Percentiles rank a stretch among this genome's conserved stretches.
These are phyloP conservation scores for Amauroascus niger DNA, from an alignment of 2,329 filamentous ascomycete species.

Conservation along the genomic window DNA sequence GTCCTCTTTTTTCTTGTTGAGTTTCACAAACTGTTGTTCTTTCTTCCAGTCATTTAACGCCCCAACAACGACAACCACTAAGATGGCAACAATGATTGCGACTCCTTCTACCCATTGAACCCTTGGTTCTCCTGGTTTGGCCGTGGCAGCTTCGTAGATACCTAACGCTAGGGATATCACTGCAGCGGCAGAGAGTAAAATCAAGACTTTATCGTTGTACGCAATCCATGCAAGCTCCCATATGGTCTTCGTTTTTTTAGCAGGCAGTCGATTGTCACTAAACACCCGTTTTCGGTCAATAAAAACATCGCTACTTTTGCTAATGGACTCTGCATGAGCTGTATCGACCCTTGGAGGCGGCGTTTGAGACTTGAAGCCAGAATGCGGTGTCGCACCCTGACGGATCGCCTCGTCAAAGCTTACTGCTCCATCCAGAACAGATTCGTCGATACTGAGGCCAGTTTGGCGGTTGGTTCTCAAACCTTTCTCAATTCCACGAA, in stretches of 20 bases:
- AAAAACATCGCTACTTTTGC: slow-evolving; percentile 36
- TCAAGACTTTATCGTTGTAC: slow-evolving; percentile 71
- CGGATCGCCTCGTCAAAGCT: slow-evolving; percentile 55
- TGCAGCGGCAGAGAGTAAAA: slow-evolving; percentile 60
- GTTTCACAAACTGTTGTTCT: slow-evolving; percentile 54
- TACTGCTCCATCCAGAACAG: slow-evolving; percentile 51
- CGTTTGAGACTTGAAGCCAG: slow-evolving; percentile 15
- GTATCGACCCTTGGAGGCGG: slow-evolving; percentile 15
- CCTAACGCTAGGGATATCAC: slow-evolving; percentile 65
- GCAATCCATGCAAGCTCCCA: slow-evolving; percentile 66
- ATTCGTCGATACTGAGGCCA: slow-evolving; percentile 63
- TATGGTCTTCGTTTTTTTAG: slow-evolving; percentile 59
- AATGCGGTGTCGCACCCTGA: slow-evolving; percentile 15
- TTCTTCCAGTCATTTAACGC: slow-evolving; percentile 60
- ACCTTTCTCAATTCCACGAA: slow-evolving; percentile 63
- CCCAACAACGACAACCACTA: slow-evolving; percentile 55
- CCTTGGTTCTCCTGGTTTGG: slow-evolving; percentile 37
- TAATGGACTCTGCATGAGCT: slow-evolving; percentile 16
- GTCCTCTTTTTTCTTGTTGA: slow-evolving; percentile 70
- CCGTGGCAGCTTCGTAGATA: slow-evolving; percentile 61
- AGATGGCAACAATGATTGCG: slow-evolving; percentile 55
- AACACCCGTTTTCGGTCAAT: slow-evolving; percentile 60
- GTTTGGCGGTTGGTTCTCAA: slow-evolving; percentile 54
- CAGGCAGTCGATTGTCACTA: slow-evolving; percentile 58
- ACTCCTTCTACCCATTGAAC: slow-evolving; percentile 61